These are phyloP conservation scores for Gymnopilus dilepis DNA, from an alignment of 768 basidiomycete species.

Conservation along the genomic window DNA sequence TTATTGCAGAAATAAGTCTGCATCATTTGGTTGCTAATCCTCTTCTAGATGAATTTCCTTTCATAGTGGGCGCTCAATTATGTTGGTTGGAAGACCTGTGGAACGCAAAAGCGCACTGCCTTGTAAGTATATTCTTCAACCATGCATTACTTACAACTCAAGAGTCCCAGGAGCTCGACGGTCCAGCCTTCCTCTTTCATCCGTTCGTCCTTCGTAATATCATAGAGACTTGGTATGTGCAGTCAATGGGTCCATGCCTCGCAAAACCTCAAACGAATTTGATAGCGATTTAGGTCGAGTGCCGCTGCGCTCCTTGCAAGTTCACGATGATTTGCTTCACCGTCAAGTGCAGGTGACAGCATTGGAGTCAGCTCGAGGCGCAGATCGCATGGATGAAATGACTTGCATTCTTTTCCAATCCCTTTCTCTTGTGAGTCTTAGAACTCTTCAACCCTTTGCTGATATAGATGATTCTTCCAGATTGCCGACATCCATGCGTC, in stretches of 20 bases:
- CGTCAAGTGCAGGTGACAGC: conserved; percentile 43
- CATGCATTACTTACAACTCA: not conserved
- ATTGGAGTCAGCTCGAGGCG: conserved; percentile 43
- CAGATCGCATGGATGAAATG: conserved; percentile 49
- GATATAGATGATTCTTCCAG: conserved; percentile 39
- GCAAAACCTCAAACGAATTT: conserved; percentile 3
- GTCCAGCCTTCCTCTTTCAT: conserved; percentile 49
- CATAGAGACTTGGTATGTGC: conserved; percentile 46
- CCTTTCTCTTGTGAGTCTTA: conserved; percentile 48
- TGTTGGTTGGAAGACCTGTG: conserved; percentile 61
- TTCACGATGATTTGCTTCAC: conserved; percentile 43
- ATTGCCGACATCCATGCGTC: conserved; percentile 49
- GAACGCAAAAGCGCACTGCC: conserved; percentile 30
- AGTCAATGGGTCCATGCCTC: not conserved
- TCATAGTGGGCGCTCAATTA: conserved; percentile 36
- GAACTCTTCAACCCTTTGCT: too few relatives aligned
- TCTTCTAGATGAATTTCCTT: conserved; percentile 31
- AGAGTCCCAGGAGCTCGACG: conserved; percentile 25
- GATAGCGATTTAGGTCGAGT: conserved; percentile 47
- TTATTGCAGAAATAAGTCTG: conserved; percentile 15
- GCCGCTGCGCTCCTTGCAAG: conserved; percentile 43
- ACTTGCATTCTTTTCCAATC: conserved; percentile 44
- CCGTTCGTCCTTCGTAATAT: conserved; percentile 46
- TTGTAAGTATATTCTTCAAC: conserved; percentile 26
- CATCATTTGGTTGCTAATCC: not conserved